phyloP scores from a whole-genome alignment of 495 filamentous ascomycete species.

The Xylaria grammica region DNA sequence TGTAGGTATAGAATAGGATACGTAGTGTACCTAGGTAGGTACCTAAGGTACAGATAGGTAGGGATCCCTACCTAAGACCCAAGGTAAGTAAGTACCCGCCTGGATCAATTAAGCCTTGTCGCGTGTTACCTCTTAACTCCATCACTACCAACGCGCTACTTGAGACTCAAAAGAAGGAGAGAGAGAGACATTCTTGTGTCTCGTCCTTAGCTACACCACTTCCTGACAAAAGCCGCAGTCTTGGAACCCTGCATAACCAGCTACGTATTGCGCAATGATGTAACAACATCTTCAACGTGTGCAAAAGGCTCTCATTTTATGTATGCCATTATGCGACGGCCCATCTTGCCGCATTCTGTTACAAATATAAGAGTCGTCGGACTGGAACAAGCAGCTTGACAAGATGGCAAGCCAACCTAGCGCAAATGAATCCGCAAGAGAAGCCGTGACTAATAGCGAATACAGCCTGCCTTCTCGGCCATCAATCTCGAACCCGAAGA shows the following conservation, averaged over 20 bases:
- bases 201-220: not conserved
- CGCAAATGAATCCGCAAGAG: slow-evolving; percentile 22
- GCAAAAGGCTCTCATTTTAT: not conserved
- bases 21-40: no score
- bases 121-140: not conserved
- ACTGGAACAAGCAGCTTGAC: slow-evolving; percentile 19
- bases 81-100: no score
- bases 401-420: slow-evolving; percentile 35
- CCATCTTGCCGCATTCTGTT: not conserved
- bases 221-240: not conserved
- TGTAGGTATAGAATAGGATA: no score
- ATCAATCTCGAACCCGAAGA: slow-evolving; percentile 94
- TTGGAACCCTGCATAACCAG: not conserved
- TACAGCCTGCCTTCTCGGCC: slow-evolving; percentile 70
- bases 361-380: not conserved
- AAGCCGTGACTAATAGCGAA: slow-evolving; percentile 1
- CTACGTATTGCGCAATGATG: not conserved
- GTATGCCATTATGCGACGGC: slow-evolving; percentile 18
- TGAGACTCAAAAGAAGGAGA: not conserved
- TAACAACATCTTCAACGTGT: not conserved
- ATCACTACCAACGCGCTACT: slow-evolving; percentile 1
- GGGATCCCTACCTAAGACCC: not conserved
- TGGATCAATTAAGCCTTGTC: slow-evolving; percentile 7
- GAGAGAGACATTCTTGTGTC: not conserved
- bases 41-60: not conserved